phyloP scores from a whole-genome alignment of 306 rosid genomes.

The Begonia loranthoides region DNA sequence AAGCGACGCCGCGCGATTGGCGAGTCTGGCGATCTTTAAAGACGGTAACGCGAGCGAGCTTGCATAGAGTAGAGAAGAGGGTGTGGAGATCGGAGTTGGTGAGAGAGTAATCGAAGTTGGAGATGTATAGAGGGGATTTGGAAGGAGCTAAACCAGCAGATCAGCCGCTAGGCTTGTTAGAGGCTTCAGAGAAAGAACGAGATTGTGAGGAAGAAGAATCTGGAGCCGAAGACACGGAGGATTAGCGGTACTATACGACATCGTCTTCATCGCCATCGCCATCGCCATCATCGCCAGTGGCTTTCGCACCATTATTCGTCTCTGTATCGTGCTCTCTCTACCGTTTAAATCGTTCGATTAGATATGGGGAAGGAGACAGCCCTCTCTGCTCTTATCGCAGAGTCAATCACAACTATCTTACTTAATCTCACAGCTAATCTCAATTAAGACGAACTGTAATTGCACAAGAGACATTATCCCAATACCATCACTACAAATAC shows the following conservation, averaged over 20 bases:
- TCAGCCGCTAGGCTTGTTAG: constrained; percentile 9
- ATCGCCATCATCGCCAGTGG: constrained; percentile 11
- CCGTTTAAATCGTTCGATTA: no score
- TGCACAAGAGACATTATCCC: no score
- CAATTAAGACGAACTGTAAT: no score
- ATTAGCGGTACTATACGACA: constrained; percentile 56
- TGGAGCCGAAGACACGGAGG: constrained; percentile 21
- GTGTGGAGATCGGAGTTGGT: constrained; percentile 91
- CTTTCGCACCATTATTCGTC: constrained; percentile 14
- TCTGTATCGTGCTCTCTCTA: background rate
- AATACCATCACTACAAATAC: no score
- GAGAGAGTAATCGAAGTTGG: constrained; percentile 69
- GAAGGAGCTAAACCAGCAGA: constrained; percentile 60
- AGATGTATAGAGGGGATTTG: constrained; percentile 68
- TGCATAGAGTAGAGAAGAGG: constrained; percentile 75
- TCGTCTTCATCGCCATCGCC: constrained; percentile 68
- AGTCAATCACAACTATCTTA: no score
- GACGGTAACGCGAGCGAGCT: constrained; percentile 76
- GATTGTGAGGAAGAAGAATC: constrained; percentile 6
- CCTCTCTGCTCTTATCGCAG: no score
- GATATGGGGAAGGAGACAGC: no score
- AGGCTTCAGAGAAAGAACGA: constrained; percentile 2
- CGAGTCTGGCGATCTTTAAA: constrained; percentile 80
- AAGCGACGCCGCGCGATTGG: constrained; percentile 74
- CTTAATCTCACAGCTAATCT: no score